Conservation (phyloP, 208 protist genomes). For the Kentomonas sorsogonicus region DNA sequence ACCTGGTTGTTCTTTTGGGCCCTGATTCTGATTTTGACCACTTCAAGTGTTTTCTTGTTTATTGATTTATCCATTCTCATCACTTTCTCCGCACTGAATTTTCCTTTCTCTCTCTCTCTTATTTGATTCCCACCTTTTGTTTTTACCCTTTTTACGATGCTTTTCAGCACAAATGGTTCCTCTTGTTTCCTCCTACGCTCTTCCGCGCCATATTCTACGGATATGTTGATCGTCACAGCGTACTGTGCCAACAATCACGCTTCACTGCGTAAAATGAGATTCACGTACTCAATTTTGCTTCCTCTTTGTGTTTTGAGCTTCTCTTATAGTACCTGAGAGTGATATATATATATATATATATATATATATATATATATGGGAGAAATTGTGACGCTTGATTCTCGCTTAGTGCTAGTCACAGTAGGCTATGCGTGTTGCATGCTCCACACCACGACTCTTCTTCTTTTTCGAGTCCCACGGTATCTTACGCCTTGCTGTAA, state of each 20-base stretch:
- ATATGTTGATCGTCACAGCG: too few relatives aligned
- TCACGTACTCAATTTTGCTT: too few relatives aligned
- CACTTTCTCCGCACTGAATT: neutral
- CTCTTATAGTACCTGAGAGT: too few relatives aligned
- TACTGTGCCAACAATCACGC: too few relatives aligned
- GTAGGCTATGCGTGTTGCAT: too few relatives aligned
- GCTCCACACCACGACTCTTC: too few relatives aligned
- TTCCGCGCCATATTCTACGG: too few relatives aligned
- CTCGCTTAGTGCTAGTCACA: too few relatives aligned
- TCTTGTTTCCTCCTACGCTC: too few relatives aligned
- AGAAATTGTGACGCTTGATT: neutral
- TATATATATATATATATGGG: constrained; percentile 3
- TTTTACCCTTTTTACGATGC: neutral
- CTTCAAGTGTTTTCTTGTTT: neutral
- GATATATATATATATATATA: constrained; percentile 14
- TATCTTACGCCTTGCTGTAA: too few relatives aligned
- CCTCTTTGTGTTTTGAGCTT: too few relatives aligned
- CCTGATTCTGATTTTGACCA: neutral
- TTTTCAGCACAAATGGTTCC: constrained; percentile 11
- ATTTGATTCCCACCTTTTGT: neutral
- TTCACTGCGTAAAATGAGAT: constrained; percentile 2
- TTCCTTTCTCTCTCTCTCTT: neutral
- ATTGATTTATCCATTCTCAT: neutral
- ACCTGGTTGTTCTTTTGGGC: neutral
- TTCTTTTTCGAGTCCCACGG: too few relatives aligned